These are phyloP conservation scores for Beauveria sp. DNA, from an alignment of 2,329 filamentous ascomycete genomes.

Conservation along the genomic window DNA sequence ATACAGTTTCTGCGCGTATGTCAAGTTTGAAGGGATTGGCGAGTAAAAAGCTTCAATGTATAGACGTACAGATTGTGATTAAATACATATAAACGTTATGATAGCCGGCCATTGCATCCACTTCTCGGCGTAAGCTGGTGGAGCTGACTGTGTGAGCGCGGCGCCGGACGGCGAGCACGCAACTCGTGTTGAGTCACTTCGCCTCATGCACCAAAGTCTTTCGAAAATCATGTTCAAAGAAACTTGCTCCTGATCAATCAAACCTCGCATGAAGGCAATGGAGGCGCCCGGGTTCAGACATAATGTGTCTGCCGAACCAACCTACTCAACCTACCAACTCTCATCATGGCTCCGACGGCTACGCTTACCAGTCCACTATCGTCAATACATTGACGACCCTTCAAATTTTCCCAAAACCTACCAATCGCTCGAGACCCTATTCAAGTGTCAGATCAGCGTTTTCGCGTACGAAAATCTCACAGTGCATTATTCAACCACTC, in stretches of 20 bases:
- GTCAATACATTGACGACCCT: background rate
- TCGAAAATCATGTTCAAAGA: background rate
- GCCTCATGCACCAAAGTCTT: background rate
- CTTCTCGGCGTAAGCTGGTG: background rate
- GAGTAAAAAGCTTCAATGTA: too few species aligned
- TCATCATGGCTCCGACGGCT: background rate
- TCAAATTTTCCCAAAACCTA: background rate
- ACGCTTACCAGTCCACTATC: background rate
- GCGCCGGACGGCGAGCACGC: background rate
- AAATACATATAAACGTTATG: too few species aligned
- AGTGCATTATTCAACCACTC: conserved; percentile 40
- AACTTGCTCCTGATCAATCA: too few species aligned
- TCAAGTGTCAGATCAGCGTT: conserved; percentile 14
- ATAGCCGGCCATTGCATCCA: background rate
- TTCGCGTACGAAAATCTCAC: conserved; percentile 51
- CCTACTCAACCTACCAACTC: background rate
- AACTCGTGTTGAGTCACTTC: background rate
- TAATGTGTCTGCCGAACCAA: background rate
- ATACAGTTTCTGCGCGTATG: too few species aligned
- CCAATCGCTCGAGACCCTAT: background rate
- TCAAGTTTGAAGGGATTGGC: background rate
- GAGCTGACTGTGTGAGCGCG: background rate
- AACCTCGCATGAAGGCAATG: background rate
- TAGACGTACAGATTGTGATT: too few species aligned
- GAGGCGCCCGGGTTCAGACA: background rate